Percentiles rank a stretch among this genome's conserved stretches.
Conservation (phyloP, 768 basidiomycete genomes). For the Auriscalpium microsporum region DNA sequence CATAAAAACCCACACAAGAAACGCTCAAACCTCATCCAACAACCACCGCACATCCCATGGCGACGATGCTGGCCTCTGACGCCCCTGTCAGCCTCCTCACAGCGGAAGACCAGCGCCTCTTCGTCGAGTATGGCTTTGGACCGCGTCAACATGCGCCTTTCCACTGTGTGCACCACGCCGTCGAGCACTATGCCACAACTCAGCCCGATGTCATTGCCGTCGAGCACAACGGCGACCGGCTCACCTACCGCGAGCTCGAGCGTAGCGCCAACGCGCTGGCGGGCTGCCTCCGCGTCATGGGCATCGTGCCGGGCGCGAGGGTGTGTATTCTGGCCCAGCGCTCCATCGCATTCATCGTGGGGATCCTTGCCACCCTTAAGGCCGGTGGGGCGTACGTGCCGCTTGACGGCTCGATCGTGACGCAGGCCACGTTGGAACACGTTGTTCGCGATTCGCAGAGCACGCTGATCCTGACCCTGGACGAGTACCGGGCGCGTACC, state of each 20-base stretch:
- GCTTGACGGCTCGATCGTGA: slow-evolving; percentile 48
- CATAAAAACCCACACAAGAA: too few relatives aligned
- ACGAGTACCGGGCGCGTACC: slow-evolving; percentile 19
- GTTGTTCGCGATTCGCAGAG: slow-evolving; percentile 40
- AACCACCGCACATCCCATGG: too few relatives aligned
- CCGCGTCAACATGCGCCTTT: slow-evolving; percentile 30
- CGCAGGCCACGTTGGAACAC: slow-evolving; percentile 44
- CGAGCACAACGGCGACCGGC: slow-evolving; percentile 37
- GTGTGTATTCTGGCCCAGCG: slow-evolving; percentile 49
- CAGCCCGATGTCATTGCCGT: slow-evolving; percentile 41
- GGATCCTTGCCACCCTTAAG: slow-evolving; percentile 47
- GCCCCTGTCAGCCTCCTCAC: too few relatives aligned
- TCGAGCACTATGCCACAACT: slow-evolving; percentile 35
- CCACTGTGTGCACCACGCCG: slow-evolving; percentile 47
- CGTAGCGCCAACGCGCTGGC: slow-evolving; percentile 39
- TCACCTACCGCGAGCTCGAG: slow-evolving; percentile 46
- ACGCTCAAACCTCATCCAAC: too few relatives aligned
- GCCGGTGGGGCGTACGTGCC: slow-evolving; percentile 54
- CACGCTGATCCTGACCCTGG: slow-evolving; percentile 33
- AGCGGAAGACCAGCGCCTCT: slow-evolving; percentile 18
- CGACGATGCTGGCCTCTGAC: too few relatives aligned
- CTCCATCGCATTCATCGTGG: slow-evolving; percentile 43
- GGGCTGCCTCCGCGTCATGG: slow-evolving; percentile 31
- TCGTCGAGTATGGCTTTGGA: slow-evolving; percentile 39
- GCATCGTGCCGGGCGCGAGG: slow-evolving; percentile 41